Base-by-base conservation (phyloP, 2,329 filamentous ascomycete genomes). In the Mycogone perniciosa region DNA sequence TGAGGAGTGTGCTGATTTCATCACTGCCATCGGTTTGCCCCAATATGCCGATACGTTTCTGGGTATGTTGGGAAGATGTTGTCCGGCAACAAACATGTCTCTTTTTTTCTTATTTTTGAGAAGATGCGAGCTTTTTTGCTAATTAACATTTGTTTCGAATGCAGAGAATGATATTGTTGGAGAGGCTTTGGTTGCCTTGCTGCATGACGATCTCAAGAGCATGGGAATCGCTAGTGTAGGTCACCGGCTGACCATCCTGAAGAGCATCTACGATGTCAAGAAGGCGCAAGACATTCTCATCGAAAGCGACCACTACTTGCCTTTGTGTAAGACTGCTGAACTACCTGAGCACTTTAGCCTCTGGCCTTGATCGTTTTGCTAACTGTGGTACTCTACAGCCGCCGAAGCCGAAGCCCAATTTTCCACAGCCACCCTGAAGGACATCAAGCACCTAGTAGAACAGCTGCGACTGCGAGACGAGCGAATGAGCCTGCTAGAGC, bases 181-280 rank as follows among this genome's bases (percentile, higher is more conserved):
- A 57, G 90, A 97, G 67, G 92, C 89, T 47, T 75, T 99, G 56
- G 82, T 96, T 51, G 89, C 89, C 38, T 74, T 99, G 56, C 86
- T 88, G 56, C 93, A 97, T 66, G 88, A 95, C 51, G 92, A 97
- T 66, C 75, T 99, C 61, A 96, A 95, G 70, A 89, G 95, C 65
- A 92, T 97, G 84, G 91, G 91, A 44, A 88, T 99, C 57, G 76
- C 77, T 56, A 97, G 92, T 71, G 89, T 96, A 44, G 93, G 93
- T 38, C 93, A 99, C 72, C 85, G 93, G 54, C 76, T 99, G 61
- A 95, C 90, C 26, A 95, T 99, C 52, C 78, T 99, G 52, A 97
- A 96, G 73, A 91, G 85, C 62, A 90, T 97, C 49, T 97, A 96
- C 71, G 91, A 97, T 64, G 85, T 93, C 64, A 99, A 99, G 73